Base-by-base conservation (phyloP, 805 yeast species). In the Wickerhamomyces kurtzmanii region DNA sequence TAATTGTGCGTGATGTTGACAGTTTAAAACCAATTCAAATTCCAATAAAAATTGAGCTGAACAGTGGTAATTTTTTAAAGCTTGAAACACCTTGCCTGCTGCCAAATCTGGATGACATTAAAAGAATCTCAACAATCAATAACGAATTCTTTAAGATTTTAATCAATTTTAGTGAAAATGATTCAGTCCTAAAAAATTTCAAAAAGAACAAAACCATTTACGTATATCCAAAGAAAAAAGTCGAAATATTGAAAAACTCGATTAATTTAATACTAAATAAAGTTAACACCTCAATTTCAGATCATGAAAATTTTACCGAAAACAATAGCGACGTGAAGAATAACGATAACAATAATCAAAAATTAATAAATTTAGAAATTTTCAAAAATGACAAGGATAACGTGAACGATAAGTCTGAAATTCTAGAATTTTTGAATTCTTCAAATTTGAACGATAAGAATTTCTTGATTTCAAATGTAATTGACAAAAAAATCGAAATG, bases 1-100 rank as follows among this genome's bases (percentile, higher is more conserved):
- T 91, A n/a, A 68, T 82, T 5, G 65, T 79, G 1, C 63, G 91
- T 31, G 85, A 86, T 46, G 74, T 79, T 7, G 69, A 67, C 13
- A 66, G 78, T 0, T 68, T 62, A 5, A 62, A 57, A 22, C 76
- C 85, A 0, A 59, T 72, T 11, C 63, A 68, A 55, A 22, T 71
- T 49, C 42, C 58, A 26, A 39, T 66, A 50, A 32, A 52, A 23
- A 22, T 55, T 22, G 34, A 37, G 5, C 27, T 63, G 32, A 54
- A 54, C 17, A 45, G 62, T 41, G 73, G 75, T 1, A 26, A 50
- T 6, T 27, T 40, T 4, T 29, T 51, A 3, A 45, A 47, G 3
- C 28, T 62, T 5, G 31, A 45, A 6, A 57, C 91, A 1, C 96
- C 96, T 0, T 71, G 81, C 36, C 52, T 84, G 24, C 45, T 86